phyloP scores from a whole-genome alignment of 192 early-diverging fungal species.

The Glomus cerebriforme region DNA sequence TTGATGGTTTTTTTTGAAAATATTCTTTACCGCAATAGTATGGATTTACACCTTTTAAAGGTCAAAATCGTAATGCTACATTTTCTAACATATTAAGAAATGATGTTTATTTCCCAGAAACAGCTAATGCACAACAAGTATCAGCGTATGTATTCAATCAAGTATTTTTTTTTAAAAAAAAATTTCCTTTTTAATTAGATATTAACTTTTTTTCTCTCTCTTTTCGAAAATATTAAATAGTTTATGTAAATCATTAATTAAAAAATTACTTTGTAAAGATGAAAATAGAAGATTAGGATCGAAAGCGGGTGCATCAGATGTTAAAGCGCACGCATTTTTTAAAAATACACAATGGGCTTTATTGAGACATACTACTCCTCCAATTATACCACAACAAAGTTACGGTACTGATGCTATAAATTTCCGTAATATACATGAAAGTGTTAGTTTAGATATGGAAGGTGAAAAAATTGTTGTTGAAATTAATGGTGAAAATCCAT shows the following conservation, averaged over 20 bases:
- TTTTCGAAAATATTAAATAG: neutral
- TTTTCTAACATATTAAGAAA: conserved; percentile 86
- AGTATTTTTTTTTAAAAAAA: neutral
- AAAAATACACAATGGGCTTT: conserved; percentile 91
- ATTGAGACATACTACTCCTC: conserved; percentile 80
- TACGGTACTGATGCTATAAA: conserved; percentile 68
- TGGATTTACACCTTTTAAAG: conserved; percentile 98
- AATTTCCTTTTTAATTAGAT: conserved; percentile 5
- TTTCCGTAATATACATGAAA: conserved; percentile 68
- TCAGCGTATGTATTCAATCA: conserved; percentile 8
- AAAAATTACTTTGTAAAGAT: conserved; percentile 86
- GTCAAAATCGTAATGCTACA: conserved; percentile 81
- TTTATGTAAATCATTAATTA: conserved; percentile 74
- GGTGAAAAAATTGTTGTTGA: conserved; percentile 47
- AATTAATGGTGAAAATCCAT: conserved; percentile 48
- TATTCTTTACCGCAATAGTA: conserved; percentile 47
- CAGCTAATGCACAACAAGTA: conserved; percentile 30
- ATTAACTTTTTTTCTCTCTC: neutral
- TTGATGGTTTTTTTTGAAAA: neutral
- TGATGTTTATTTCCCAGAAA: conserved; percentile 74
- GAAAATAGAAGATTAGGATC: conserved; percentile 87
- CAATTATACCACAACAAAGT: conserved; percentile 74
- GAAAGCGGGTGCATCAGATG: conserved; percentile 86
- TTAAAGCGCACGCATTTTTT: conserved; percentile 93
- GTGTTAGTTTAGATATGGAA: conserved; percentile 66